Evolutionary conservation across 2,329 filamentous ascomycete genomes (phyloP).

Genomic region (Xylaria sp.): DNA sequence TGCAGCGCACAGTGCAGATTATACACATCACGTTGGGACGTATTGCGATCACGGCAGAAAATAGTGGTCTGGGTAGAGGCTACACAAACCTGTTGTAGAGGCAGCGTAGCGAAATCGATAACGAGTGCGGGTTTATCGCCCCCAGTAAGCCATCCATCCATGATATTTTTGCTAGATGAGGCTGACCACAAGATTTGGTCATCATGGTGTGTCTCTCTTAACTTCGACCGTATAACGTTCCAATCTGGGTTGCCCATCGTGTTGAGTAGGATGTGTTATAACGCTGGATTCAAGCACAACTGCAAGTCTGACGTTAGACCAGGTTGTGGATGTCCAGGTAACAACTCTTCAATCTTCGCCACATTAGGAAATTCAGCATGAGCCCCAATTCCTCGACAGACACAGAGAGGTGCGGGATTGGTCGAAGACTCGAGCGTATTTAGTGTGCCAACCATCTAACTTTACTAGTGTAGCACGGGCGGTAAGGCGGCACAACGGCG

Average conservation of each 20-base stretch:
- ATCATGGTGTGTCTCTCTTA: not conserved
- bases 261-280: slow-evolving; percentile 14
- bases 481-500: slow-evolving; percentile 26
- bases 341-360: not conserved
- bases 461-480: slow-evolving; percentile 7
- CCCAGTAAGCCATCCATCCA: slow-evolving; percentile 16
- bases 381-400: slow-evolving; percentile 4
- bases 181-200: slow-evolving; percentile 16
- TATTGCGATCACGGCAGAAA: not conserved
- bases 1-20: slow-evolving; percentile 1
- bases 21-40: not conserved
- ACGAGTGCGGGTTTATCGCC: slow-evolving; percentile 26
- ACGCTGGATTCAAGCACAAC: slow-evolving; percentile 3
- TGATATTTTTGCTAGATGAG: not conserved
- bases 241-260: not conserved
- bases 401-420: not conserved
- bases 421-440: not conserved
- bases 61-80: not conserved
- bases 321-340: not conserved
- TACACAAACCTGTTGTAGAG: not conserved
- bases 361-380: slow-evolving; percentile 17
- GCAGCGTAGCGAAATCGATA: slow-evolving; percentile 1
- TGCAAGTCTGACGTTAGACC: not conserved
- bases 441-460: not conserved
- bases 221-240: not conserved